A percentile compares a stretch with the other conserved stretches of the same genome.
Evolutionary conservation across 2,329 filamentous ascomycete species (phyloP).

Genomic region (Microcyclosporella mali): DNA sequence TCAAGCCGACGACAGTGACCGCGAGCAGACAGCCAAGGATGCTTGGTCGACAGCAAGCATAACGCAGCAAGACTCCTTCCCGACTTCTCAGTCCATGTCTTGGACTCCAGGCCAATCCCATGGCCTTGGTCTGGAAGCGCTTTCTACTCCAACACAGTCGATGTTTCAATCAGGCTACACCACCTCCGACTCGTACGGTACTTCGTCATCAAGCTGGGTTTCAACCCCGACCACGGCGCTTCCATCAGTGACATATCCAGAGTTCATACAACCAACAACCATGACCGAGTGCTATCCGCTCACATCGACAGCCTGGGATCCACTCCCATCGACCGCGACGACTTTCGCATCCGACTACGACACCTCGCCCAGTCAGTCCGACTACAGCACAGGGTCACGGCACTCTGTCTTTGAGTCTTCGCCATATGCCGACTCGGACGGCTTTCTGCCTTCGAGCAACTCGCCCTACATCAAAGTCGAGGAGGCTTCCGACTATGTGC

Average conservation of each 20-base stretch:
- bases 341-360: slow-evolving; percentile 8
- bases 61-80: slow-evolving; percentile 10
- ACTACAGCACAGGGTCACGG: slow-evolving; percentile 19
- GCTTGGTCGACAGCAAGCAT: slow-evolving; percentile 6
- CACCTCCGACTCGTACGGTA: not conserved
- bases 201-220: not conserved
- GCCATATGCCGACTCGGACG: slow-evolving; percentile 21
- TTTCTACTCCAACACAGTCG: slow-evolving; percentile 16
- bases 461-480: slow-evolving; percentile 23
- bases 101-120: slow-evolving; percentile 11
- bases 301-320: slow-evolving; percentile 12
- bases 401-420: slow-evolving; percentile 21
- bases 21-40: slow-evolving; percentile 1
- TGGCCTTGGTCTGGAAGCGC: slow-evolving; percentile 7
- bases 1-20: slow-evolving; percentile 1
- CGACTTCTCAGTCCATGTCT: slow-evolving; percentile 10
- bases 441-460: slow-evolving; percentile 7
- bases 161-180: slow-evolving; percentile 9
- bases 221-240: not conserved
- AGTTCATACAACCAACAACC: slow-evolving; percentile 1
- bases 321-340: not conserved
- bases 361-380: slow-evolving; percentile 18
- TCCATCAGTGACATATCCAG: not conserved
- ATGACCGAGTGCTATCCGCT: slow-evolving; percentile 12
- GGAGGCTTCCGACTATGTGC: slow-evolving; percentile 6